These are phyloP conservation scores for Penicillium psychrofluorescens DNA, from an alignment of 495 filamentous ascomycete genomes.

Conservation along the genomic window DNA sequence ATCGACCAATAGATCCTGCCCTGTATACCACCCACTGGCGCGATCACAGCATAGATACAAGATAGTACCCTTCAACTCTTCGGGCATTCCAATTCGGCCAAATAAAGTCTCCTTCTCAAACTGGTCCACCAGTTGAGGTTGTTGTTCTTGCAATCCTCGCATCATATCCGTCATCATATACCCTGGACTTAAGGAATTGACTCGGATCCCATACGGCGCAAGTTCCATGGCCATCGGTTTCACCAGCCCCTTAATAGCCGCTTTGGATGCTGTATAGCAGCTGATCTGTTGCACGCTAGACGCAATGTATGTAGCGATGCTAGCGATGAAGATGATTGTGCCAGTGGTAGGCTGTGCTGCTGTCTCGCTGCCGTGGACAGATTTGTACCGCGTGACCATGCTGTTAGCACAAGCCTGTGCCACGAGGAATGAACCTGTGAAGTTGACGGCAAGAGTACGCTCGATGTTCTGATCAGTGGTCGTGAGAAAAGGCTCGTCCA, in stretches of 20 bases:
- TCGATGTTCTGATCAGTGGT: constrained; percentile 2
- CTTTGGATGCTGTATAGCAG: constrained; percentile 41
- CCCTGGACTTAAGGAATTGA: constrained; percentile 42
- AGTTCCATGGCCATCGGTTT: constrained; percentile 45
- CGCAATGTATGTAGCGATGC: constrained; percentile 10
- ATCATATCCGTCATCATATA: constrained; percentile 3
- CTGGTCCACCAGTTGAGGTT: constrained; percentile 3
- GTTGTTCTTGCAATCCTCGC: neutral
- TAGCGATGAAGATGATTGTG: constrained; percentile 12
- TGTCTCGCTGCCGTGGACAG: constrained; percentile 1
- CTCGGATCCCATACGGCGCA: constrained; percentile 35
- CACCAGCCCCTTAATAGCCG: constrained; percentile 37
- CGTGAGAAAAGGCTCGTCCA: constrained; percentile 11
- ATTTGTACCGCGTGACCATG: constrained; percentile 5
- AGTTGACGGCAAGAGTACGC: constrained; percentile 8
- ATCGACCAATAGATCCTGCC: constrained; percentile 4
- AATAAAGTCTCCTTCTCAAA: constrained; percentile 5
- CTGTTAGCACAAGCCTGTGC: constrained; percentile 9
- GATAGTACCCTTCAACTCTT: constrained; percentile 2
- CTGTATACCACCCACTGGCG: constrained; percentile 2
- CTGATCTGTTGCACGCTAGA: constrained; percentile 1
- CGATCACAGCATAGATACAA: constrained; percentile 1
- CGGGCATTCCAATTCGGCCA: constrained; percentile 1
- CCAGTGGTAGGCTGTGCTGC: constrained; percentile 6
- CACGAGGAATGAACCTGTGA: constrained; percentile 9